Base-by-base conservation (phyloP, 1,284 basidiomycete genomes). In the Ganoderma boninense region DNA sequence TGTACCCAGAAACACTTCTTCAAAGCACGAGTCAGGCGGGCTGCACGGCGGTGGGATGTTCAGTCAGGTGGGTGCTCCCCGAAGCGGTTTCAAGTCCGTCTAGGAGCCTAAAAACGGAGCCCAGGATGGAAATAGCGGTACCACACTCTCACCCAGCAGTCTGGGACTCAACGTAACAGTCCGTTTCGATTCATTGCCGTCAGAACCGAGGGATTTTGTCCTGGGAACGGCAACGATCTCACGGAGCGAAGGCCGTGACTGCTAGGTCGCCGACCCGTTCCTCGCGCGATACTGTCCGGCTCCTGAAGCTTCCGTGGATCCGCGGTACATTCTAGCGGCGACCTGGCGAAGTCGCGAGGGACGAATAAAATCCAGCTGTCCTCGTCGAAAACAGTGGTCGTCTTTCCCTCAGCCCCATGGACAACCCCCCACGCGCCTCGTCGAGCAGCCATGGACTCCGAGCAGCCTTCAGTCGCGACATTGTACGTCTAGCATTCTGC, bases 401-500 rank as follows among this genome's bases (percentile, higher is more conserved):
- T 52, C 49, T 52, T 23, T 52, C 20, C 23, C 49, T 26, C 49
- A 52, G 13, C 49, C 62, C 29, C 42, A 63, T 63, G 32, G 43
- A 40, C 42, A 29, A n/a, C 62, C 43, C 43, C 42, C 26, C 23
- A n/a, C 16, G 43, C 62, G 26, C 62, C 26, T 23, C 44, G 7
- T 35, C 11, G 16, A 35, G 62, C 44, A 29, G 62, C 43, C 43
- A 63, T 63, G 62, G 23, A 46, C 62, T 63, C 43, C 14, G 62
- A 63, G 26, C 42, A 26, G 16, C 32, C 43, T 26, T 38, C 60
- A 11, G 23, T 62, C 23, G 44, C 49, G 16, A 40, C 59, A 18
- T 38, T 67, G 66, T 67, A 61, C 61, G 66, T 67, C 2, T 43
- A 14, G 8, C 2, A 44, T 16, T 2, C 11, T 42, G 23, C 40